phyloP scores from a whole-genome alignment of 306 rosid genomes.

The Glycine latifolia region DNA sequence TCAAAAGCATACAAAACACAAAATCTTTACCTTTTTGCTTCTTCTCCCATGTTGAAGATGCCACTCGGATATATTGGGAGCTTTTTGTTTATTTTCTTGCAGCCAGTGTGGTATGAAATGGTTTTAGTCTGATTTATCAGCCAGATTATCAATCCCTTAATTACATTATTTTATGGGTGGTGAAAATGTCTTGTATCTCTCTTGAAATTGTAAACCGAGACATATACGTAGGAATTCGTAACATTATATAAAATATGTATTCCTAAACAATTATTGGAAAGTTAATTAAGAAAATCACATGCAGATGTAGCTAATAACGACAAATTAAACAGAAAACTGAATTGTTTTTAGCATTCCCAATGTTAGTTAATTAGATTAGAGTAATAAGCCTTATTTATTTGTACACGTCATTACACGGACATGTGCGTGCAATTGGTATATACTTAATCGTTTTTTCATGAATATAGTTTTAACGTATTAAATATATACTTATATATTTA shows the following conservation, averaged over 20 bases:
- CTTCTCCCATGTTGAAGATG: slow-evolving; percentile 47
- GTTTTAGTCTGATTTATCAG: slow-evolving; percentile 7
- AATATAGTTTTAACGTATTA: too few species aligned
- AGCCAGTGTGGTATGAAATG: neutral
- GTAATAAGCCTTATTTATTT: too few species aligned
- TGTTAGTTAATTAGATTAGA: too few species aligned
- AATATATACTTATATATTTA: too few species aligned
- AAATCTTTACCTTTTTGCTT: slow-evolving; percentile 35
- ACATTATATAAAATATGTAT: too few species aligned
- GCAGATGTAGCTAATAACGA: neutral
- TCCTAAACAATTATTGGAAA: too few species aligned
- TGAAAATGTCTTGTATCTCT: neutral
- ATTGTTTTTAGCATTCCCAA: neutral
- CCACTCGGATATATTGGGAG: neutral
- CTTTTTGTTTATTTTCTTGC: neutral
- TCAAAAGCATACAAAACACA: neutral
- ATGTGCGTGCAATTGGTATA: too few species aligned
- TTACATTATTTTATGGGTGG: neutral
- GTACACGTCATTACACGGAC: too few species aligned
- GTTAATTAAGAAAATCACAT: too few species aligned
- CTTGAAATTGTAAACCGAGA: neutral
- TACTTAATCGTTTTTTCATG: too few species aligned
- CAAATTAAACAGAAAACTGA: neutral
- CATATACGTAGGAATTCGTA: neutral
- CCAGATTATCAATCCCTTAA: neutral